Evolutionary conservation across 139 green algal species (phyloP).

Genomic region (Raphidocelis subcapitata): DNA sequence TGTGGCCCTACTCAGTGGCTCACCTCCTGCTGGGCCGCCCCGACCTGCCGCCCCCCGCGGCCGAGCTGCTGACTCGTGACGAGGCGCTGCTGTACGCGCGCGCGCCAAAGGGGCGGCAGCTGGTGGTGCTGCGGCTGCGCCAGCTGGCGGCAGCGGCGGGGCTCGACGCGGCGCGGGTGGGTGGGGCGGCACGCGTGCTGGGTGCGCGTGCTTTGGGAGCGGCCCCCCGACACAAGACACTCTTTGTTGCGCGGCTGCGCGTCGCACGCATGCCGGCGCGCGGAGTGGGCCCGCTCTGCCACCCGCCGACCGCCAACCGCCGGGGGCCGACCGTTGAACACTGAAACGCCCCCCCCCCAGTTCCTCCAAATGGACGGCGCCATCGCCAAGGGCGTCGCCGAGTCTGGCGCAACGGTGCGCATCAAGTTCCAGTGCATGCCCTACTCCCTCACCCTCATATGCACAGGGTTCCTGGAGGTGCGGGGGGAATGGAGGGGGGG

Average conservation of each 20-base stretch:
- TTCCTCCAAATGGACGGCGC: too few species aligned
- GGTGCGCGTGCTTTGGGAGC: too few species aligned
- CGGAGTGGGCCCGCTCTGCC: too few species aligned
- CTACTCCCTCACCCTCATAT: constrained; percentile 4
- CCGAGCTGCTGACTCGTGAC: not conserved
- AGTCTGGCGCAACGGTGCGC: not conserved
- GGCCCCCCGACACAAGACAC: too few species aligned
- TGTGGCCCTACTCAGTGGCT: constrained; percentile 3
- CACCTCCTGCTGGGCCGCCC: not conserved
- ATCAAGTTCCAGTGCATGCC: constrained; percentile 5
- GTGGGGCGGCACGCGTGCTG: too few species aligned
- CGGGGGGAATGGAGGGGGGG: too few species aligned
- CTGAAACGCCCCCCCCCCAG: too few species aligned
- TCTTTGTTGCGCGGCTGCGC: too few species aligned
- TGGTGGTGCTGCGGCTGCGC: not conserved
- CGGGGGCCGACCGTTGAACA: too few species aligned
- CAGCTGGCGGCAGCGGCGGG: not conserved
- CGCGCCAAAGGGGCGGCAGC: not conserved
- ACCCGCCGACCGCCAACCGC: too few species aligned
- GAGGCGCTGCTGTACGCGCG: not conserved
- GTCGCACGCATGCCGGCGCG: too few species aligned
- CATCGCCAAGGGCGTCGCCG: too few species aligned
- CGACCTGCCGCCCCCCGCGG: not conserved
- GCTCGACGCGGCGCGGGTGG: not conserved
- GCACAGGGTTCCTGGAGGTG: constrained; percentile 12